A percentile compares a stretch with the other conserved stretches of the same genome.
Evolutionary conservation across 495 filamentous ascomycete species (phyloP).

Genomic region (Neurospora cerealis): DNA sequence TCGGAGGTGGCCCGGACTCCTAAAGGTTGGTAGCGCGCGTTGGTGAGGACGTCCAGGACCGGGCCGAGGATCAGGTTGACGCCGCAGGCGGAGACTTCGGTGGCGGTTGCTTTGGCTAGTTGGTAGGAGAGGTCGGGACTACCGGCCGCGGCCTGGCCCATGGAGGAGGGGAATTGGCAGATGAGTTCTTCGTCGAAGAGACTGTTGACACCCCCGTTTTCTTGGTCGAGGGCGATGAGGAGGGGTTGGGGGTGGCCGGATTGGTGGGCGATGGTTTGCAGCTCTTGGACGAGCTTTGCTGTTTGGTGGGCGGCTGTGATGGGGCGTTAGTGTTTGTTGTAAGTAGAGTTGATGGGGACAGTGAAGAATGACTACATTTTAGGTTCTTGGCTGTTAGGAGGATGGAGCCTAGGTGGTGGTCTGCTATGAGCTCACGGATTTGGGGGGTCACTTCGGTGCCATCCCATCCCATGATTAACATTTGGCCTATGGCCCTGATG

Average conservation of each 20-base stretch:
- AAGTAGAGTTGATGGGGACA: neutral
- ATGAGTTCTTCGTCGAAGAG: conserved; percentile 87
- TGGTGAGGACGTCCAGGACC: conserved; percentile 82
- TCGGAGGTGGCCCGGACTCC: conserved; percentile 77
- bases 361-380: conserved; percentile 50
- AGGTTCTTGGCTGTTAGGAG: conserved; percentile 84
- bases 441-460: conserved; percentile 78
- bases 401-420: conserved; percentile 69
- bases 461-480: conserved; percentile 95
- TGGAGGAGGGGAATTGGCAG: conserved; percentile 81
- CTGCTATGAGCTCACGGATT: conserved; percentile 73
- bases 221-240: conserved; percentile 78
- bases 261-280: conserved; percentile 78
- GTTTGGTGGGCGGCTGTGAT: conserved; percentile 69
- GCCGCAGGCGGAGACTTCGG: conserved; percentile 75
- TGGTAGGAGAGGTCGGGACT: conserved; percentile 58
- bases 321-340: conserved; percentile 8
- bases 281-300: conserved; percentile 67
- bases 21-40: conserved; percentile 75
- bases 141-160: conserved; percentile 73
- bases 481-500: conserved; percentile 64
- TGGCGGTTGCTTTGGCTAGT: conserved; percentile 76
- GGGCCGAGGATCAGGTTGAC: conserved; percentile 88
- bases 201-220: conserved; percentile 93
- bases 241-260: conserved; percentile 78